Evolutionary conservation across 2,329 filamentous ascomycete species (phyloP), one percentile per base, ranked within the genome.

Genomic region (Mollisia scopiformis): DNA sequence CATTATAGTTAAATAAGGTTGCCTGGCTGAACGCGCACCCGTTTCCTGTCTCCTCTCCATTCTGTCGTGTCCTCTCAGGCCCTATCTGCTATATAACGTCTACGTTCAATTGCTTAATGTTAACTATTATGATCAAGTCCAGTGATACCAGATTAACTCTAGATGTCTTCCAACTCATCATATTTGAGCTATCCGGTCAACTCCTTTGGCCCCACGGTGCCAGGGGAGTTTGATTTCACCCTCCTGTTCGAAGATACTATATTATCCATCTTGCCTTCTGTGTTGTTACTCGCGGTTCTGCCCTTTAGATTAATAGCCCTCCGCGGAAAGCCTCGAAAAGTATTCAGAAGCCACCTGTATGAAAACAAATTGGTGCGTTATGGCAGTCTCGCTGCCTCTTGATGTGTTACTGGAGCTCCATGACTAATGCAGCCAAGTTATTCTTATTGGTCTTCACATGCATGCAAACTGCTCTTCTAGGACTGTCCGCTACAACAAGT

Each of bases 201-300:
- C 47, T 61, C 59, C 13, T 71, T 69, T 54, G 65, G 66, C 30
- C 68, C 68, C 2, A 47, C 57, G 19, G 49, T 61, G 30, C 55
- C 62, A 16, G 51, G 54, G 1, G 46, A 58, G n/a, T 71, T 71
- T 62, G 70, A 71, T 30, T 72, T 72, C 51, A 70, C 66, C 14
- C 62, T 63, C 10, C 41, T 66, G 10, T 69, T 70, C 37, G 64
- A 72, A 58, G 60, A 68, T 54, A 55, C 59, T 1, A 51, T 71
- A 27, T 54, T 71, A 2, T 68, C 59, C 35, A 66, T 68, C 30
- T 28, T 67, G 1, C 64, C 68, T 19, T 68, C 66, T 13, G 35
- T 55, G 3, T 31, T 68, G 4, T 35, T 70, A 10, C 60, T 70
- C 11, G 6, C 67, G 10, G 14, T 65, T 11, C 23, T 66, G 16